These are phyloP conservation scores for Bjerkandera adusta DNA, from an alignment of 1,284 basidiomycete genomes.

Conservation along the genomic window DNA sequence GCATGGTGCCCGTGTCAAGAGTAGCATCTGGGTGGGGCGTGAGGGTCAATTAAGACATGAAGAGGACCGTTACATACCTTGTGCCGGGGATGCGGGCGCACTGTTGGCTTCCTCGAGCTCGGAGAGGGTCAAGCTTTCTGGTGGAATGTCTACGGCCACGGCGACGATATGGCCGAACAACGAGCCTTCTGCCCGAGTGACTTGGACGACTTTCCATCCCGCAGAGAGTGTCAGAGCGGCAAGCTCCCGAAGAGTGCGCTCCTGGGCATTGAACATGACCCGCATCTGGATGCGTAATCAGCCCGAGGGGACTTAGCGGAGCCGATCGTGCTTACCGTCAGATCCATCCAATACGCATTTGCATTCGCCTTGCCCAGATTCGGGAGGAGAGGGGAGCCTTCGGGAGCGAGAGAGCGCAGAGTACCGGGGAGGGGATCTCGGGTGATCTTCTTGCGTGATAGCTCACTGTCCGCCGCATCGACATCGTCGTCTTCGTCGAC, in stretches of 20 bases:
- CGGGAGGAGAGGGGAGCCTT: slow-evolving; percentile 52
- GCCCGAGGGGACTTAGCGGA: background rate
- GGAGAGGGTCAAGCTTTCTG: slow-evolving; percentile 17
- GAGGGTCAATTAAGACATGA: background rate
- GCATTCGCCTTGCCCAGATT: slow-evolving; percentile 72
- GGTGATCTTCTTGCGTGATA: slow-evolving; percentile 12
- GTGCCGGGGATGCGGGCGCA: too few relatives aligned
- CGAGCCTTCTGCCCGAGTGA: slow-evolving; percentile 56
- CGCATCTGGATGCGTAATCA: slow-evolving; percentile 53
- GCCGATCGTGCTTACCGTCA: slow-evolving; percentile 46
- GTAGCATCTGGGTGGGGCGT: background rate
- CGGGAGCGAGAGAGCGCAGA: slow-evolving; percentile 36
- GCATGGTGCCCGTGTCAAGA: background rate
- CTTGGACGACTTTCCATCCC: slow-evolving; percentile 65
- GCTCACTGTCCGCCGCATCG: slow-evolving; percentile 16
- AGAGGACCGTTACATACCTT: background rate
- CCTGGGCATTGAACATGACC: slow-evolving; percentile 65
- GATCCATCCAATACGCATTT: slow-evolving; percentile 71
- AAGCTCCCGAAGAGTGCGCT: slow-evolving; percentile 67
- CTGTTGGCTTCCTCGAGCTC: slow-evolving; percentile 10
- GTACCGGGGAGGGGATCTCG: slow-evolving; percentile 29
- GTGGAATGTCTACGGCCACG: slow-evolving; percentile 50
- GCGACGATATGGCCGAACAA: slow-evolving; percentile 68
- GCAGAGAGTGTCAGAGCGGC: slow-evolving; percentile 53
- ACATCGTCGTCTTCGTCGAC: slow-evolving; percentile 38